Evolutionary conservation across 2,329 filamentous ascomycete species (phyloP), one percentile per base, ranked within the genome.

Genomic region (Rasamsonia emersonii): DNA sequence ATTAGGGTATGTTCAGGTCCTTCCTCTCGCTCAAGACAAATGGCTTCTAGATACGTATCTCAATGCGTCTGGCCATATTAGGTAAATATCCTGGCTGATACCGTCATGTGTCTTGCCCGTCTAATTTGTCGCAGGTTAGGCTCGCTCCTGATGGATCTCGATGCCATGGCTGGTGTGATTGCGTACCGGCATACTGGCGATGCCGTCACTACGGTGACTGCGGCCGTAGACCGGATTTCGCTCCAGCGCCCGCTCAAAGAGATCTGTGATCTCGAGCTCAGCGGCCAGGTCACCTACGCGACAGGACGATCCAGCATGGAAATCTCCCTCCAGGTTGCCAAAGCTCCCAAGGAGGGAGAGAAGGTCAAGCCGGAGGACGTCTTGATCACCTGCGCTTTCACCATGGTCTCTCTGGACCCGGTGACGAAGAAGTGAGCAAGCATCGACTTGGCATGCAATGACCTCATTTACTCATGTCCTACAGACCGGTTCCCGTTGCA

Each of bases 41-140:
- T 86, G 79, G 79, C 63, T 88, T 9, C 69, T 82, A 8, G 82
- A 88, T 51, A 81, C 77, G 0, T 88, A 88, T 49, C 73, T 85
- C 48, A 86, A 86, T 56, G 72, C 80, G 1, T 77, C 75, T 0
- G 82, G 82, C 0, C 79, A 85, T 44, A 81, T 88, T 44, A 69
- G 78, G 68, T 73, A 53, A n/a, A n/a, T n/a, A n/a, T n/a, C n/a
- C n/a, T n/a, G n/a, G 18, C 19, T 26, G 39, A 5, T 49, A 28
- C 19, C 7, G 10, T 13, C n/a, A n/a, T n/a, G n/a, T n/a, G n/a
- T n/a, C n/a, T n/a, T n/a, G n/a, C n/a, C n/a, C n/a, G n/a, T n/a
- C n/a, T n/a, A n/a, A n/a, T n/a, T n/a, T n/a, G n/a, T n/a, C 6
- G 5, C 62, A 77, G 66, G 32, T 66, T 86, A 5, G 82, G 82